Evolutionary conservation across 192 early-diverging fungal genomes (phyloP).

Genomic region (Backusella morwellensis): DNA sequence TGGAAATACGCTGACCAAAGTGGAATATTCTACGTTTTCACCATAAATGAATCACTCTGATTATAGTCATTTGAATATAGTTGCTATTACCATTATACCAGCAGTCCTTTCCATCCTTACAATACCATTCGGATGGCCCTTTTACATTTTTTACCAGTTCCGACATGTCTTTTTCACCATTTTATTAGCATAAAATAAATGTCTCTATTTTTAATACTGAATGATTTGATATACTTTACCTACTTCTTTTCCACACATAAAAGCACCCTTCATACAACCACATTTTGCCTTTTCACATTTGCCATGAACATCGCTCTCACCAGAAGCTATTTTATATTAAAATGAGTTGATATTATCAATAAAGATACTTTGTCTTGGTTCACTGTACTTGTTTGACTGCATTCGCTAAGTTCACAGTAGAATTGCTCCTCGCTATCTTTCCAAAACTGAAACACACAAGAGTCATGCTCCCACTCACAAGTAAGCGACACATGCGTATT

Average conservation of each 20-base stretch:
- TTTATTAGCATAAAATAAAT: too few species aligned
- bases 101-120: constrained; percentile 32
- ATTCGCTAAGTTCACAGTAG: constrained; percentile 78
- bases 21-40: constrained; percentile 32
- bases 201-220: too few species aligned
- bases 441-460: constrained; percentile 63
- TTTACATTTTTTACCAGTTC: constrained; percentile 34
- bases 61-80: background rate
- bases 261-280: constrained; percentile 69
- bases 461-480: constrained; percentile 43
- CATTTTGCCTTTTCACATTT: constrained; percentile 72
- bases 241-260: constrained; percentile 78
- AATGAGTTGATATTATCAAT: background rate
- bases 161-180: constrained; percentile 25
- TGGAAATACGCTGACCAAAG: constrained; percentile 32
- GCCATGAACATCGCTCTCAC: constrained; percentile 29
- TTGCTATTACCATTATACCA: constrained; percentile 34
- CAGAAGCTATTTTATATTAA: constrained; percentile 8
- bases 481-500: constrained; percentile 60
- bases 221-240: constrained; percentile 12
- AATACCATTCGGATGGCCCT: constrained; percentile 37
- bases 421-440: constrained; percentile 79
- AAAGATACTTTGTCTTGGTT: background rate
- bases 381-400: constrained; percentile 40
- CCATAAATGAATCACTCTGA: background rate